Evolutionary conservation across 345 rosid species (phyloP), one percentile per base, ranked within the genome.

Genomic region (Populus euphratica): DNA sequence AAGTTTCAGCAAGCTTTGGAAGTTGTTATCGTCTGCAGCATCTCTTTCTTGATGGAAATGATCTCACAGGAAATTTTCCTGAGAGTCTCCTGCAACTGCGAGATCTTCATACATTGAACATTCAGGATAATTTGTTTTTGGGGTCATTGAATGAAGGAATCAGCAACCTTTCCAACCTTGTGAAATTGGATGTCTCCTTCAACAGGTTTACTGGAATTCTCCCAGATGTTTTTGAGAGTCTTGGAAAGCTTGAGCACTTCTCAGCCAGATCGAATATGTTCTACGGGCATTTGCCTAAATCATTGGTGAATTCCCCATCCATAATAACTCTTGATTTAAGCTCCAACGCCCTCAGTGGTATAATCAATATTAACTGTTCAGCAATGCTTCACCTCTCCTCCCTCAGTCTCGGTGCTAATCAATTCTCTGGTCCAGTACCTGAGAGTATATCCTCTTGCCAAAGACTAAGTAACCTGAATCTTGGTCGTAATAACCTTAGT

Each of bases 281-380:
- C 43, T 31, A 13, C 16, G 86, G 89, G 39, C 21, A 36, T 6
- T 74, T 83, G 72, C 89, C 89, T 5, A 10, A 27, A 64, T 84
- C 86, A 5, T 33, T 84, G 74, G 78, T 72, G 36, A 83, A 82
- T 76, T 86, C 85, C 6, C 73, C 76, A 38, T 80, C 86, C 29
- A 79, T 81, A 74, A 5, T n/a, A n/a, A 35, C 6, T 50, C 76
- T 83, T 44, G 2, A 79, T 76, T 63, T 83, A 38, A 9, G 2
- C 41, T 79, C 80, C 43, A 84, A 83, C 70, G 50, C 76, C 52
- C 69, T 84, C 6, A 6, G 25, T 36, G 86, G 83, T 73, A 76
- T 71, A 0, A 66, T 83, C 17, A 68, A 62, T 43, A 8, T 86
- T 33, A 80, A 84, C n/a, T 84, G 89, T 50, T 81, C 89, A 43